Percentiles rank a stretch among this genome's conserved stretches.
phyloP scores from a whole-genome alignment of 1,284 basidiomycete genomes.

The Rhodotorula sp. region DNA sequence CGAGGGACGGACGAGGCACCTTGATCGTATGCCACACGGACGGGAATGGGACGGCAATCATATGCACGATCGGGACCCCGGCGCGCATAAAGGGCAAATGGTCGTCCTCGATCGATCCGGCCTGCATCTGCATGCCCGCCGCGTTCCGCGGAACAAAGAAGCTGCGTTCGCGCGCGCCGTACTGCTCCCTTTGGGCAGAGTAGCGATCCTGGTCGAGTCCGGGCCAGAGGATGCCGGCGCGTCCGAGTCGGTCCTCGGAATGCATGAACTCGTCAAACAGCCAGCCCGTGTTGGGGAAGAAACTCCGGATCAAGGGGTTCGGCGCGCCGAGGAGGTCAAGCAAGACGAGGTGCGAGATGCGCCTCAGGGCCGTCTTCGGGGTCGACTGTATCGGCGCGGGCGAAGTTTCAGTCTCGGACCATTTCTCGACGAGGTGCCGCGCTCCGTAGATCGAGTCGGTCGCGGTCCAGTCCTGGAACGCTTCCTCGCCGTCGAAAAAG shows the following conservation, averaged over 20 bases:
- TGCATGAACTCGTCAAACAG: constrained; percentile 71
- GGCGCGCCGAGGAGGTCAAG: constrained; percentile 72
- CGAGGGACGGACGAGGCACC: constrained; percentile 53
- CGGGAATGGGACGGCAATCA: constrained; percentile 89
- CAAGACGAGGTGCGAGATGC: constrained; percentile 83
- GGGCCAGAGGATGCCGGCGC: constrained; percentile 39
- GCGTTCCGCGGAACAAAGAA: constrained; percentile 37
- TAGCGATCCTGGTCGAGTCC: constrained; percentile 22
- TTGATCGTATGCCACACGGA: constrained; percentile 80
- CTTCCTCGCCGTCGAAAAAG: constrained; percentile 98
- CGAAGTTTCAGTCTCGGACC: constrained; percentile 57
- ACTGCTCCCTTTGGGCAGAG: constrained; percentile 7
- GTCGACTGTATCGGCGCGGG: constrained; percentile 59
- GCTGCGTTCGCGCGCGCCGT: constrained; percentile 31
- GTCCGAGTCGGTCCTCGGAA: constrained; percentile 59
- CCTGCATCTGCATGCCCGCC: constrained; percentile 15
- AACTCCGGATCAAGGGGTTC: constrained; percentile 69
- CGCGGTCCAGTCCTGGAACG: constrained; percentile 83
- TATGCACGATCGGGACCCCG: constrained; percentile 85
- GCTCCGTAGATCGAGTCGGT: constrained; percentile 93
- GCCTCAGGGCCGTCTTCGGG: constrained; percentile 61
- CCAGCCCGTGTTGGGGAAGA: constrained; percentile 86
- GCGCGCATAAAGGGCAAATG: constrained; percentile 82
- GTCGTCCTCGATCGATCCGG: constrained; percentile 73
- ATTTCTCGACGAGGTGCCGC: constrained; percentile 80